Base-by-base conservation (phyloP, 2,329 filamentous ascomycete genomes). In the Curvularia sp. region DNA sequence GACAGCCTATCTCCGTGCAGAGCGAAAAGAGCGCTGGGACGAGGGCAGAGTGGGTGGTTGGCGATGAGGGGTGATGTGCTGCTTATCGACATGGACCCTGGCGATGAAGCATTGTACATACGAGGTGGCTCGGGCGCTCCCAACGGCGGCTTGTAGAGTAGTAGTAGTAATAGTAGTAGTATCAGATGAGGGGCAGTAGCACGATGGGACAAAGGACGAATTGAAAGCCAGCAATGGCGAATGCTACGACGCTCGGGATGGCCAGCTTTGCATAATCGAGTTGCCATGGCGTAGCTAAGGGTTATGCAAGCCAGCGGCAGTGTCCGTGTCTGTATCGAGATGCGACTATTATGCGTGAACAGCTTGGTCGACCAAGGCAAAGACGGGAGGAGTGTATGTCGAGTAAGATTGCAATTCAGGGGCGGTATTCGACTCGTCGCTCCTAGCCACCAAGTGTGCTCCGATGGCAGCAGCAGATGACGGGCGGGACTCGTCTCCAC, bases 11-110 rank as follows among this genome's bases (percentile, higher is more conserved):
- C 81, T 93, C 53, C 84, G 95, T 57, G 87, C 89, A 72, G 95
- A 98, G 80, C 86, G 92, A 65, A 96, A 93, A 77, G 90, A 93
- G 70, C 85, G 95, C 68, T 98, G 95, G 95, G 95, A 98, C 75
- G 94, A 98, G 78, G 93, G 94, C 23, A 84, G 94, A 66, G 94
- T 98, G 32, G 94, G 94, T 10, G 95, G 95, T 0, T 98, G 95
- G 95, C 86, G 94, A 71, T 77, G 58, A 61, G 30, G 23, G n/a
- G 27, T 38, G 6, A 21, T 38, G n/a, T 38, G 47, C 36, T n/a
- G 41, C 12, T 25, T 34, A 30, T 52, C 28, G 19, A 28, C 47
- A 27, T 48, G 30, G 23, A 25, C 19, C 41, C 19, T 15, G 21
- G 41, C 41, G 23, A 21, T 21, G 41, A 21, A 21, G 27, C 27